Percentiles rank a stretch among this genome's conserved stretches.
phyloP scores from a whole-genome alignment of 768 basidiomycete genomes.

The Postia placenta region DNA sequence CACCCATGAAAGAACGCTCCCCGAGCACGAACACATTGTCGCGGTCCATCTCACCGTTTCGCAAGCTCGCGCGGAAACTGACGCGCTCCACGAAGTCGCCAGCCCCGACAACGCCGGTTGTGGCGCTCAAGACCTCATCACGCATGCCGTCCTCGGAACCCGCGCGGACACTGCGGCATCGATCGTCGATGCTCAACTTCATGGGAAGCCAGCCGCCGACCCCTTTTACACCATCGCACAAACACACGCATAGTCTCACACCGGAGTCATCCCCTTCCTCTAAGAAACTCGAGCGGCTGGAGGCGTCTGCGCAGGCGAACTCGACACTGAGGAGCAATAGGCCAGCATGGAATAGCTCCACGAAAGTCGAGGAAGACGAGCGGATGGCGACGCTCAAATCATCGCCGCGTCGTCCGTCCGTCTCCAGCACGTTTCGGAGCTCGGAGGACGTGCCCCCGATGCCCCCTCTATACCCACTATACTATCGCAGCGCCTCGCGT shows the following conservation, averaged over 20 bases:
- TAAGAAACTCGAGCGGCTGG: constrained; percentile 27
- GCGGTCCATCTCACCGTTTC: constrained; percentile 74
- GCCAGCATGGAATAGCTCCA: constrained; percentile 75
- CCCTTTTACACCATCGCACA: constrained; percentile 54
- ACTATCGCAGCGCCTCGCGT: constrained; percentile 63
- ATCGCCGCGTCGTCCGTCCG: constrained; percentile 40
- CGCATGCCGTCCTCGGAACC: constrained; percentile 54
- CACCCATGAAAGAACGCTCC: constrained; percentile 32
- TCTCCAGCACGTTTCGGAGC: constrained; percentile 6
- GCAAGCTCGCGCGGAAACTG: constrained; percentile 69
- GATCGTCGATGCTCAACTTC: constrained; percentile 58
- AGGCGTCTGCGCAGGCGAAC: neutral
- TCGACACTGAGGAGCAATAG: constrained; percentile 32
- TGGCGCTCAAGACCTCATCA: constrained; percentile 40
- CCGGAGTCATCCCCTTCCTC: constrained; percentile 59
- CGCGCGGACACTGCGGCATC: constrained; percentile 43
- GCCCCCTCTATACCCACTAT: constrained; percentile 31
- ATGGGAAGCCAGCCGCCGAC: constrained; percentile 34
- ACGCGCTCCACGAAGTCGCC: constrained; percentile 23
- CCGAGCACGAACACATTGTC: constrained; percentile 52
- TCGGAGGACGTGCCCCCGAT: constrained; percentile 13
- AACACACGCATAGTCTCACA: constrained; percentile 64
- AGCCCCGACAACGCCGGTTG: constrained; percentile 19
- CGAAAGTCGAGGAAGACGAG: constrained; percentile 59
- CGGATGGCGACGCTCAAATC: constrained; percentile 39